Percentiles rank a stretch among this genome's conserved stretches.
Evolutionary conservation across 2,329 filamentous ascomycete genomes (phyloP).

Genomic region (Geoglossum cookeanum): DNA sequence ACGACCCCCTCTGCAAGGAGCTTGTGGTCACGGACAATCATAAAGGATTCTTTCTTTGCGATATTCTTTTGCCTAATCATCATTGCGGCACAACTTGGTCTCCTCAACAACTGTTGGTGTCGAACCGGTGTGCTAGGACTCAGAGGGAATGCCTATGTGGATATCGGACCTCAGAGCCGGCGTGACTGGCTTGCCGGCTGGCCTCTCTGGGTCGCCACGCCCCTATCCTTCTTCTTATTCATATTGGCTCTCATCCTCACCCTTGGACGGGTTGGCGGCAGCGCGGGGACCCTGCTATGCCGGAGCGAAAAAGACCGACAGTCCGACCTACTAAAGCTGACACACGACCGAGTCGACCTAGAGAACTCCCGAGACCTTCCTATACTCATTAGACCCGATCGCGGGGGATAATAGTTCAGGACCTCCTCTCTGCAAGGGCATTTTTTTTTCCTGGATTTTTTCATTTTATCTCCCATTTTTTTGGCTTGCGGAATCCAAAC

Average conservation of each 20-base stretch:
- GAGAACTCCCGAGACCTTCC: no score
- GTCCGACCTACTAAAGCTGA: no score
- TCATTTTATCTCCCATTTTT: no score
- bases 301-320: neutral
- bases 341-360: no score
- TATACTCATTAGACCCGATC: no score
- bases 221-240: neutral
- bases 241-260: neutral
- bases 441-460: no score
- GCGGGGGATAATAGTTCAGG: no score
- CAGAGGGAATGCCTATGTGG: neutral
- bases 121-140: neutral
- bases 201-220: neutral
- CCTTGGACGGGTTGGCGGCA: neutral
- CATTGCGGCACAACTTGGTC: neutral
- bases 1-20: neutral
- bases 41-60: neutral
- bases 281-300: neutral
- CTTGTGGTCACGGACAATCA: neutral
- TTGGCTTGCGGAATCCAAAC: no score
- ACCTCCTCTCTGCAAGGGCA: no score
- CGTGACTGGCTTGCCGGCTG: neutral
- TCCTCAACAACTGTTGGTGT: neutral
- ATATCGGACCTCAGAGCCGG: neutral
- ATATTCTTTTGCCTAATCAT: neutral